Evolutionary conservation across 1,139 yeast genomes (phyloP).

Genomic region (Suhomyces kunorum): DNA sequence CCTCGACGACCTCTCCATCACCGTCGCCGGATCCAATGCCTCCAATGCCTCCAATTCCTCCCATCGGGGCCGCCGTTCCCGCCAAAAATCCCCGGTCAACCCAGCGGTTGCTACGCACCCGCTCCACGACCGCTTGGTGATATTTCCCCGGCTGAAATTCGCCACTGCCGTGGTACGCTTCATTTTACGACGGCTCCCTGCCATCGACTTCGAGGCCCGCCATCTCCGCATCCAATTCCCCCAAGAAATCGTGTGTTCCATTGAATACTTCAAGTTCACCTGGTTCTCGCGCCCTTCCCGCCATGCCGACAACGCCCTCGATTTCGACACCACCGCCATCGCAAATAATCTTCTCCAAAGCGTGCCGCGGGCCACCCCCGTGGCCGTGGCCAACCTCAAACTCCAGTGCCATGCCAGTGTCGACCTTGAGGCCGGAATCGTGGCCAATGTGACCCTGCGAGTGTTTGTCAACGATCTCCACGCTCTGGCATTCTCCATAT

Average conservation of each 20-base stretch:
- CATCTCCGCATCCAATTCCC: constrained; percentile 17
- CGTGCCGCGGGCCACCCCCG: not conserved
- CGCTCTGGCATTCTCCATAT: constrained; percentile 29
- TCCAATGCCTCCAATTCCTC: not conserved
- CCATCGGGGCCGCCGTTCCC: not conserved
- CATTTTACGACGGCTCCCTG: constrained; percentile 27
- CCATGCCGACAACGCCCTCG: constrained; percentile 21
- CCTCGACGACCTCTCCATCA: constrained; percentile 13
- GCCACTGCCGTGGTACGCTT: constrained; percentile 17
- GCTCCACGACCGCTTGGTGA: not conserved
- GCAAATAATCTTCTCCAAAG: constrained; percentile 18
- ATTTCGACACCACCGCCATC: constrained; percentile 23
- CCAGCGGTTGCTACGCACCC: too few species aligned
- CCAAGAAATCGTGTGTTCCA: constrained; percentile 14
- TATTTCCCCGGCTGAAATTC: not conserved
- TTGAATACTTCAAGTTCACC: constrained; percentile 28
- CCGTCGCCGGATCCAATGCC: not conserved
- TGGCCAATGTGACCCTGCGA: constrained; percentile 24
- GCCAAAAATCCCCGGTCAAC: too few species aligned
- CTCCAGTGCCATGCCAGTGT: constrained; percentile 26
- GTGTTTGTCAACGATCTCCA: constrained; percentile 31
- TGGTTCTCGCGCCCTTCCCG: constrained; percentile 25
- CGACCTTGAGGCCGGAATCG: constrained; percentile 22
- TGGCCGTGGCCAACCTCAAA: constrained; percentile 20
- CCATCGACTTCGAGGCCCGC: constrained; percentile 32